A percentile compares a stretch with the other conserved stretches of the same genome.
These are phyloP conservation scores for Fusarium redolens DNA, from an alignment of 2,329 filamentous ascomycete genomes.

Conservation along the genomic window DNA sequence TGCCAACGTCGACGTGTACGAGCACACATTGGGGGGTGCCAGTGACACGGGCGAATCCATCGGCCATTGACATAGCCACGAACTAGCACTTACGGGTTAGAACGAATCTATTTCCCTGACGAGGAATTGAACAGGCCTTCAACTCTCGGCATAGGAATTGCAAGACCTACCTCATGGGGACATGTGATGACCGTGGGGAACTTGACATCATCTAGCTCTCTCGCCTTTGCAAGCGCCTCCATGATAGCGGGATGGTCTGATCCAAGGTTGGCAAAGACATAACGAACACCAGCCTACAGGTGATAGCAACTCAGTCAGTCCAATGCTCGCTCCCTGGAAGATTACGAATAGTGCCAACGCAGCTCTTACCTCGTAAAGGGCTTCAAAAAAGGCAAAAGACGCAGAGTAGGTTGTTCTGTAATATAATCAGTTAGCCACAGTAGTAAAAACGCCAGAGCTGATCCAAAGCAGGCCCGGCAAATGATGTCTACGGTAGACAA, in stretches of 20 bases:
- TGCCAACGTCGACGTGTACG: conserved; percentile 84
- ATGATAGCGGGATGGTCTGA: conserved; percentile 80
- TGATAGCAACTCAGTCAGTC: neutral
- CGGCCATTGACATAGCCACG: conserved; percentile 85
- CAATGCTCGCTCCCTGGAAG: accelerated
- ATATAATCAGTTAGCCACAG: neutral
- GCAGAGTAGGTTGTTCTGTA: neutral
- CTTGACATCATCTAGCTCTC: conserved; percentile 46
- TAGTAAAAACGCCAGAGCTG: neutral
- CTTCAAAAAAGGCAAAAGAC: neutral
- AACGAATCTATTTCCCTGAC: neutral
- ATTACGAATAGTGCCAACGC: neutral
- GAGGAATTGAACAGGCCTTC: neutral
- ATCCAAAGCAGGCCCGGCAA: neutral
- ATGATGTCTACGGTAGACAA: accelerated
- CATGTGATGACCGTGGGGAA: conserved; percentile 11
- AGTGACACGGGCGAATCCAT: conserved; percentile 79
- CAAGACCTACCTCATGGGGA: neutral
- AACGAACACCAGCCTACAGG: conserved; percentile 61
- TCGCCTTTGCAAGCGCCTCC: conserved; percentile 81
- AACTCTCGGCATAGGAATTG: neutral
- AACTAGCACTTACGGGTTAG: conserved; percentile 61
- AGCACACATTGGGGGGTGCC: conserved; percentile 80
- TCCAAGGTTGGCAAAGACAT: conserved; percentile 72
- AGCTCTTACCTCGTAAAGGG: neutral